Base-by-base conservation (phyloP, 768 basidiomycete genomes). In the Suillus weaverae region DNA sequence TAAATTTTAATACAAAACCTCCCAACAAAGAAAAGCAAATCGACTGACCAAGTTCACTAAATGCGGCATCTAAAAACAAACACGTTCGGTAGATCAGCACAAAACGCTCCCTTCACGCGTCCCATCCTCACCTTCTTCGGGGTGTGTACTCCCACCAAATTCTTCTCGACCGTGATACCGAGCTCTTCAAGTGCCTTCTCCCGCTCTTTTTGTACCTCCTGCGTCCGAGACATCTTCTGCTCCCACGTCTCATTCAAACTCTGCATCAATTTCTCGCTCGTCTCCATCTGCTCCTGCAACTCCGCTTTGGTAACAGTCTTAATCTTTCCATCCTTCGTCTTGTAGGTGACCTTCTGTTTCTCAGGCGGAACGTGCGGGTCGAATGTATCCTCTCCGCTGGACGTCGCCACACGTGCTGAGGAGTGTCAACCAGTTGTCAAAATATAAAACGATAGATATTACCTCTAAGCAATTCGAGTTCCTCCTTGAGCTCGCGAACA, bases 401-500 rank as follows among this genome's bases (percentile, higher is more conserved):
- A 83, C 10, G 85, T 85, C 18, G 91, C 78, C 60, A 96, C 93
- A 60, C 95, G 90, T 62, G 90, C 91, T 91, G 68, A 33, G 18
- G 33, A 66, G 39, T 48, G 62, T 69, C 62, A 69, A 64, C 48
- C 22, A 64, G 62, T 39, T 48, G 61, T 62, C 39, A 43, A 43
- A 46, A n/a, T 18, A 46, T 43, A 36, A 22, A 44, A 32, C 26
- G 39, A 54, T 61, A 71, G 74, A 43, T 59, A 81, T 73, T 77
- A 89, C 90, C 90, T 83, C 95, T 86, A 54, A 98, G 89, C 80
- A 92, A 83, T 75, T 97, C 94, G 51, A 99, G 82, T 79, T 99
- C 97, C 81, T 99, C 97, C 79, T 99, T 99, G 76, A 99, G 91
- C 78, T 99, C 97, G 56, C 96, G 90, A 64, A 99, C 96, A 64